phyloP scores from a whole-genome alignment of 2,329 filamentous ascomycete genomes.

The Xylaria hypoxylon region DNA sequence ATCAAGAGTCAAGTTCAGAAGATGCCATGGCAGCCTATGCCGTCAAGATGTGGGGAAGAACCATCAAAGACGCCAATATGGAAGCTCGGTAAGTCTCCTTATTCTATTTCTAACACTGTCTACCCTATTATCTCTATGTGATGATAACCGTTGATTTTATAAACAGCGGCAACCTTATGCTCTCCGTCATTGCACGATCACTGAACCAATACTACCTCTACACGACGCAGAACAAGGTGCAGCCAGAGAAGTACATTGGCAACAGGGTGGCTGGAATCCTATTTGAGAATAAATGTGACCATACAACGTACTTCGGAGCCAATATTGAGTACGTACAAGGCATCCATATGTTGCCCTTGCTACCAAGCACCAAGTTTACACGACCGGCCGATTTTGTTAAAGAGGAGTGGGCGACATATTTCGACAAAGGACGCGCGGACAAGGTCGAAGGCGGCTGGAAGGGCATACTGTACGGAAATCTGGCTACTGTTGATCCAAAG shows the following conservation, averaged over 20 bases:
- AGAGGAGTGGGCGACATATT: slow-evolving; percentile 86
- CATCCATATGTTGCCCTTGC: slow-evolving; percentile 78
- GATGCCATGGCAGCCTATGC: slow-evolving; percentile 89
- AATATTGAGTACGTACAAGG: slow-evolving; percentile 79
- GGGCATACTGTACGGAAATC: slow-evolving; percentile 84
- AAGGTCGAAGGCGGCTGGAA: slow-evolving; percentile 81
- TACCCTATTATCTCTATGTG: neutral
- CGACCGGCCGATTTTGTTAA: slow-evolving; percentile 76
- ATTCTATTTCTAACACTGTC: neutral
- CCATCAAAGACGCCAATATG: slow-evolving; percentile 80
- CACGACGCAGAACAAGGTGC: slow-evolving; percentile 71
- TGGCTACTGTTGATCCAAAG: slow-evolving; percentile 79
- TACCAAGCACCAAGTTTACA: slow-evolving; percentile 72
- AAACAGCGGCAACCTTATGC: slow-evolving; percentile 80
- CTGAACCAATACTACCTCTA: slow-evolving; percentile 88
- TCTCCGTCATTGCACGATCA: slow-evolving; percentile 79
- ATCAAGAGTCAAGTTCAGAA: slow-evolving; percentile 90
- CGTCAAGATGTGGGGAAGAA: slow-evolving; percentile 92
- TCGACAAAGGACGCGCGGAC: slow-evolving; percentile 74
- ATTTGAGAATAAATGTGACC: slow-evolving; percentile 96
- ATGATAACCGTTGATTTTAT: slow-evolving; percentile 33
- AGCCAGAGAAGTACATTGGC: slow-evolving; percentile 80
- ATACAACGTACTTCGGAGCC: slow-evolving; percentile 87
- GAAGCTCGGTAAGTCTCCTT: slow-evolving; percentile 70
- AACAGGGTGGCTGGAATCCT: slow-evolving; percentile 81